Conservation (phyloP, 1,284 basidiomycete genomes). For the Phylloboletellus chloephorus region DNA sequence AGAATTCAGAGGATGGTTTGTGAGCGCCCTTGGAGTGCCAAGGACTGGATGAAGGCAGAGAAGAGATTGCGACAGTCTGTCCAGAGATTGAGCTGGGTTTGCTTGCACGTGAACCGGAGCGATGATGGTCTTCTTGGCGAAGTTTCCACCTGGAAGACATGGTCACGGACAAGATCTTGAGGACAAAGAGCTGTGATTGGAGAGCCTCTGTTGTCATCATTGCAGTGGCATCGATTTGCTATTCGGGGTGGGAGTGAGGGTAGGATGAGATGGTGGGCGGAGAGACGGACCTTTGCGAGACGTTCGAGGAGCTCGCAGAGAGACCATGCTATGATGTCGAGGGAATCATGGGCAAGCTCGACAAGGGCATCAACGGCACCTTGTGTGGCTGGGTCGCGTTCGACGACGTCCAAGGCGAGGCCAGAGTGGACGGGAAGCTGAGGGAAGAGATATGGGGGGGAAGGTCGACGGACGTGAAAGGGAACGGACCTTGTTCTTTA, state of each 20-base stretch:
- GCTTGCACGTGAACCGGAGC: constrained; percentile 40
- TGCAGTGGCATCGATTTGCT: constrained; percentile 50
- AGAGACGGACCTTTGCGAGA: constrained; percentile 61
- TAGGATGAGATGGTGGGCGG: constrained; percentile 1
- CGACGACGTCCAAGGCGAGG: constrained; percentile 62
- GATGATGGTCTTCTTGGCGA: constrained; percentile 35
- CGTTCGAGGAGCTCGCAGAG: constrained; percentile 72
- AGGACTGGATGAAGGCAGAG: constrained; percentile 15
- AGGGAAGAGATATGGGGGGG: background rate
- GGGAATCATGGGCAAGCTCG: constrained; percentile 69
- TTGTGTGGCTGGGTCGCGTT: constrained; percentile 66
- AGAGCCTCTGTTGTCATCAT: constrained; percentile 66
- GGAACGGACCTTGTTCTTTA: constrained; percentile 59
- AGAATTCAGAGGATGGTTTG: constrained; percentile 38
- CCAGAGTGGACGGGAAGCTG: constrained; percentile 88
- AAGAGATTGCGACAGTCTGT: constrained; percentile 10
- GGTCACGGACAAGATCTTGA: constrained; percentile 77
- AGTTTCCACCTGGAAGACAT: constrained; percentile 74
- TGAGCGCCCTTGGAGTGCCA: constrained; percentile 31
- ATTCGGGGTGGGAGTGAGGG: constrained; percentile 12
- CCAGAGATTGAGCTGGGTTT: constrained; percentile 29
- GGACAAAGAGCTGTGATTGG: constrained; percentile 85
- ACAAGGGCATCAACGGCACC: constrained; percentile 74
- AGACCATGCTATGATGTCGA: constrained; percentile 76
- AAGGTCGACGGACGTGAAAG: background rate